phyloP scores from a whole-genome alignment of 2,329 filamentous ascomycete species.

The Verticillium alfalfae region DNA sequence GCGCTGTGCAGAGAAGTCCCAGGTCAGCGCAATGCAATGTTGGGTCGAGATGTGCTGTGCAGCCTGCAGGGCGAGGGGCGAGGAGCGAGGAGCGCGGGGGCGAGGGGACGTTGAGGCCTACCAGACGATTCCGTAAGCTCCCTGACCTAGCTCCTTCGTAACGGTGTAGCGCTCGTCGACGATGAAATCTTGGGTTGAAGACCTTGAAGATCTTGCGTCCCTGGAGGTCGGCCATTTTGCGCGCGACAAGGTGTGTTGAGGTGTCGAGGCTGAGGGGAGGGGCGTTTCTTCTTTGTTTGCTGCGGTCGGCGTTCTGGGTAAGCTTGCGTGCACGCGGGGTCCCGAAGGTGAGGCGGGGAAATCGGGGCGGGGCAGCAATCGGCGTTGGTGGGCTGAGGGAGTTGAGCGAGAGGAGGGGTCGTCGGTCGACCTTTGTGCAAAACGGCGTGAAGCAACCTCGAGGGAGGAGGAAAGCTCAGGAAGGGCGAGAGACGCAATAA shows the following conservation, averaged over 20 bases:
- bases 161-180: constrained; percentile 98
- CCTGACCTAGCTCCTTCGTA: constrained; percentile 96
- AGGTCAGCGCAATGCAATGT: constrained; percentile 5
- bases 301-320: neutral
- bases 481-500: neutral
- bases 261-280: neutral
- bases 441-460: neutral
- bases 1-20: constrained; percentile 52
- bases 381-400: neutral
- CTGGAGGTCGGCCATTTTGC: constrained; percentile 33
- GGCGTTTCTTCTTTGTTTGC: too few relatives aligned
- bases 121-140: constrained; percentile 98
- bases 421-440: neutral
- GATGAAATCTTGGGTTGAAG: constrained; percentile 99
- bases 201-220: constrained; percentile 94
- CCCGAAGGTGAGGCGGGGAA: neutral
- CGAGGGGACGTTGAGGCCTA: constrained; percentile 33
- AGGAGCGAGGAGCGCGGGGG: neutral
- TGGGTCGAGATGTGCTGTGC: too few relatives aligned
- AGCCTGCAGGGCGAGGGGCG: too few relatives aligned
- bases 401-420: neutral
- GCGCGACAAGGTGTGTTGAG: neutral
- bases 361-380: neutral
- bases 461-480: too few relatives aligned
- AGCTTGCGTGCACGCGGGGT: neutral